Conservation (phyloP, 352 stramenopile genomes). For the Globisporangium lucens region DNA sequence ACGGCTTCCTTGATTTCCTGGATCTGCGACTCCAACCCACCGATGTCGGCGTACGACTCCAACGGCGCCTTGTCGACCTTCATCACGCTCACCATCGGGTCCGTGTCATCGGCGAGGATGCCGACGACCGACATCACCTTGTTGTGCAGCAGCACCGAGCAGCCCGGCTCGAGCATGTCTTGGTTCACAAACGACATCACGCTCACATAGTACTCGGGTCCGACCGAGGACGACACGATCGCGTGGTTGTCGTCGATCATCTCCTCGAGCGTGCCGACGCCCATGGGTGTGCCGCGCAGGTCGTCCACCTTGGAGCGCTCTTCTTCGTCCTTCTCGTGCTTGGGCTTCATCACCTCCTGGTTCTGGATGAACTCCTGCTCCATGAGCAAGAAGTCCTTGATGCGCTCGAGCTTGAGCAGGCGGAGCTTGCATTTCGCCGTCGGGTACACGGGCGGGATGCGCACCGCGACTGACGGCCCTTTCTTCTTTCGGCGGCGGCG, state of each 20-base stretch:
- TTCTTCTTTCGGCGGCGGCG: conserved; percentile 92
- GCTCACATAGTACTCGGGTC: conserved; percentile 99
- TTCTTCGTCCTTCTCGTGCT: conserved; percentile 99
- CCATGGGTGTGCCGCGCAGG: conserved; percentile 97
- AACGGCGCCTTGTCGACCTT: conserved; percentile 99
- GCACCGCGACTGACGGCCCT: conserved; percentile 83
- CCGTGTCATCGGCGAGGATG: conserved; percentile 98
- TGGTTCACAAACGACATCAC: conserved; percentile 99
- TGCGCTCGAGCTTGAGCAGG: conserved; percentile 98
- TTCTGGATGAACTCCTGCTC: conserved; percentile 99
- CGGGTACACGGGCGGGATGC: conserved; percentile 92
- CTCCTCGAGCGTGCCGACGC: conserved; percentile 98
- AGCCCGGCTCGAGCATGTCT: conserved; percentile 98
- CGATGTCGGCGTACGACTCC: conserved; percentile 99
- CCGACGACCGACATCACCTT: conserved; percentile 99
- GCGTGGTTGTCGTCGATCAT: conserved; percentile 99
- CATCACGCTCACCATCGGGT: conserved; percentile 99
- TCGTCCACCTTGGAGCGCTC: conserved; percentile 99
- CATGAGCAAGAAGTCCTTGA: conserved; percentile 99
- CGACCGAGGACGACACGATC: conserved; percentile 98
- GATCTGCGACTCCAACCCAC: conserved; percentile 98
- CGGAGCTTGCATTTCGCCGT: conserved; percentile 99
- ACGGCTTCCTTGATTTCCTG: conserved; percentile 95
- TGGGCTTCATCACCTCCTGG: conserved; percentile 99
- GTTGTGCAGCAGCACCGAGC: conserved; percentile 98